Base-by-base conservation (phyloP, 495 filamentous ascomycete species). In the Poronia punctata region DNA sequence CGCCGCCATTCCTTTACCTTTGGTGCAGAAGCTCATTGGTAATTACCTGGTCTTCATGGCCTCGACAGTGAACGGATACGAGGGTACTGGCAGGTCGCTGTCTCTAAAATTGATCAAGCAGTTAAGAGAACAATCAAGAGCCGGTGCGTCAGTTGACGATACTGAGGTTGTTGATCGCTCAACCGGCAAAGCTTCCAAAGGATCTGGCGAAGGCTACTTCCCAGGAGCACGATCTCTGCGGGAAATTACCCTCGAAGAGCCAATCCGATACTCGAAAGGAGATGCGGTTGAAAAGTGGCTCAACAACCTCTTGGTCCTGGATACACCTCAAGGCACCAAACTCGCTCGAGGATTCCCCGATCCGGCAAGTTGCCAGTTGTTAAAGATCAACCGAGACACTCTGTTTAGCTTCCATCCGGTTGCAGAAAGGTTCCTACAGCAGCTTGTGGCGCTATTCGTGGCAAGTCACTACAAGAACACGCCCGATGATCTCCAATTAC, bases 31-130 rank as follows among this genome's bases (percentile, higher is more conserved):
- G 58, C 72, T 99, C 21, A 86, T 99, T 77, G 92, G 93, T 0
- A 92, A 89, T n/a, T 99, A 97, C 61, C 70, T 97, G 16, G 88
- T 97, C 3, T 99, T 99, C 67, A 99, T 99, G 93, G 88, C 93
- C 3, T 97, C 92, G 1, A 99, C 93, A 10, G 95, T 99, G 65
- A 97, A 95, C 54, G 93, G 93, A 38, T 99, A 99, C 56, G 93
- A 99, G 66, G 93, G 93, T 47, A 99, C 93, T 3, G 93, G 93
- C 21, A 76, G 93, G 26, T 96, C 90, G 1, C 72, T 99, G 2
- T 97, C 93, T 3, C 64, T 99, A 28, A 99, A 99, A 64, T 72
- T 99, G 44, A 97, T 99, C 46, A 89, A 96, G 52, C 93, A 99
- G 62, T 78, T 99, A 22, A 82, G 93, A 34, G 92, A 99, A 51